A percentile compares a stretch with the other conserved stretches of the same genome.
Evolutionary conservation across 2,329 filamentous ascomycete genomes (phyloP).

Genomic region (Cadophora malorum): DNA sequence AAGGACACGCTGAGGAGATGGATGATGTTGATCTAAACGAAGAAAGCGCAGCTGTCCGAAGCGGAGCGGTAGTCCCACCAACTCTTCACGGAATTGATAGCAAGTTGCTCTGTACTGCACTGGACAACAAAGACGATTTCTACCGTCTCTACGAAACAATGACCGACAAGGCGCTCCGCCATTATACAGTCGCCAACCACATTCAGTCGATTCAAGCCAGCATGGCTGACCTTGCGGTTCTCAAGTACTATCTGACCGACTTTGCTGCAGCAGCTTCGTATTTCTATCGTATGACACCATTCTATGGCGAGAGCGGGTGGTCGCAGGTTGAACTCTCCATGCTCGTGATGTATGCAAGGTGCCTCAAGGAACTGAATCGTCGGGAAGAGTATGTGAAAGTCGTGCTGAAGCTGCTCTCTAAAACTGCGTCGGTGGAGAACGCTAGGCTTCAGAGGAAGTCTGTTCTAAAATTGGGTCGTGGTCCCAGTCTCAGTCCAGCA

Average conservation of each 20-base stretch:
- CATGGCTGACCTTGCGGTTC: constrained; percentile 82
- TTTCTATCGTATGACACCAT: constrained; percentile 78
- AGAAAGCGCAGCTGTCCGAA: constrained; percentile 22
- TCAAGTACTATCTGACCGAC: constrained; percentile 80
- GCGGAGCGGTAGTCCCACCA: constrained; percentile 19
- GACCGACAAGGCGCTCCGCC: constrained; percentile 83
- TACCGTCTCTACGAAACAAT: constrained; percentile 74
- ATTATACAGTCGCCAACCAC: constrained; percentile 82
- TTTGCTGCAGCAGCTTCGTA: constrained; percentile 76
- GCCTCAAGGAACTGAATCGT: constrained; percentile 76
- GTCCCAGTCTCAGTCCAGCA: constrained; percentile 31
- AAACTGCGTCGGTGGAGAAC: constrained; percentile 63
- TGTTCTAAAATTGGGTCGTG: constrained; percentile 28
- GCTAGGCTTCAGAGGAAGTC: constrained; percentile 53
- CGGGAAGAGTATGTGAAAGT: constrained; percentile 82
- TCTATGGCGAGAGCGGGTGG: constrained; percentile 83
- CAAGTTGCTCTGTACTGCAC: constrained; percentile 63
- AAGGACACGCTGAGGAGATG: constrained; percentile 50
- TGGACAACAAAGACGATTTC: constrained; percentile 68
- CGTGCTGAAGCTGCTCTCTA: constrained; percentile 75
- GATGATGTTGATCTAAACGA: constrained; percentile 62
- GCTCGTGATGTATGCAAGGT: constrained; percentile 84
- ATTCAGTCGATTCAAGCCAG: constrained; percentile 77
- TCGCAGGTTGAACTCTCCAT: constrained; percentile 79
- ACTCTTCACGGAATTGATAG: constrained; percentile 57